Evolutionary conservation across 208 protist species (phyloP).

Genomic region (Trypanosoma brucei): DNA sequence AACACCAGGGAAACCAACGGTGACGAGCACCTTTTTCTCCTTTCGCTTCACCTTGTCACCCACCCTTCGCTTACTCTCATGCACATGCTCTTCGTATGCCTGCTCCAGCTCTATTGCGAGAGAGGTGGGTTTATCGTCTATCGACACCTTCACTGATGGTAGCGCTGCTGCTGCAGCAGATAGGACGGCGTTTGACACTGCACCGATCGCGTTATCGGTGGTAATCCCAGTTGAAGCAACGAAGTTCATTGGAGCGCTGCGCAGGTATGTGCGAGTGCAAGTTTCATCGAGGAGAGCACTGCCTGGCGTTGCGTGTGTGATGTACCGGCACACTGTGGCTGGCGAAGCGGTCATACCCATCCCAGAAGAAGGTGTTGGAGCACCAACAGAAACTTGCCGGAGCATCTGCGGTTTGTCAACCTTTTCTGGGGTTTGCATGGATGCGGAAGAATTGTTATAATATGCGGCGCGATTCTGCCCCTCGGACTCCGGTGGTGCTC

Average conservation of each 20-base stretch:
- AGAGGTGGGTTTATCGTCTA: slow-evolving; percentile 1
- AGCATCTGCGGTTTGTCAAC: slow-evolving; percentile 6
- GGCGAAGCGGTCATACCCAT: slow-evolving; percentile 27
- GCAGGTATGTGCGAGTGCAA: background rate
- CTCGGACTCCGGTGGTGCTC: background rate
- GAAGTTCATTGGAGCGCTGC: background rate
- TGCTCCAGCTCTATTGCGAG: slow-evolving; percentile 23
- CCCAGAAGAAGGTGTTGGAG: slow-evolving; percentile 16
- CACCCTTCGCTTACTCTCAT: slow-evolving; percentile 1
- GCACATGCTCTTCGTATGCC: slow-evolving; percentile 21
- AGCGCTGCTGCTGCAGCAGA: slow-evolving; percentile 4
- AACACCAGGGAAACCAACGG: too few relatives aligned
- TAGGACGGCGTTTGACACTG: background rate
- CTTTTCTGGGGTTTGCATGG: background rate
- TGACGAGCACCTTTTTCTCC: background rate
- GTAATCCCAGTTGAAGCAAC: background rate
- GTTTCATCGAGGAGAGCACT: slow-evolving; percentile 1
- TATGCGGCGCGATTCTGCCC: background rate
- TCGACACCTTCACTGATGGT: background rate
- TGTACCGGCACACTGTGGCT: slow-evolving; percentile 2
- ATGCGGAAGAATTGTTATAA: background rate
- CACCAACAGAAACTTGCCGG: background rate
- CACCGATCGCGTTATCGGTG: background rate
- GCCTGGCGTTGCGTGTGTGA: slow-evolving; percentile 5
- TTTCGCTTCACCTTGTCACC: slow-evolving; percentile 2